Evolutionary conservation across 352 stramenopile species (phyloP).

Genomic region (Phytophthora cryptogea): DNA sequence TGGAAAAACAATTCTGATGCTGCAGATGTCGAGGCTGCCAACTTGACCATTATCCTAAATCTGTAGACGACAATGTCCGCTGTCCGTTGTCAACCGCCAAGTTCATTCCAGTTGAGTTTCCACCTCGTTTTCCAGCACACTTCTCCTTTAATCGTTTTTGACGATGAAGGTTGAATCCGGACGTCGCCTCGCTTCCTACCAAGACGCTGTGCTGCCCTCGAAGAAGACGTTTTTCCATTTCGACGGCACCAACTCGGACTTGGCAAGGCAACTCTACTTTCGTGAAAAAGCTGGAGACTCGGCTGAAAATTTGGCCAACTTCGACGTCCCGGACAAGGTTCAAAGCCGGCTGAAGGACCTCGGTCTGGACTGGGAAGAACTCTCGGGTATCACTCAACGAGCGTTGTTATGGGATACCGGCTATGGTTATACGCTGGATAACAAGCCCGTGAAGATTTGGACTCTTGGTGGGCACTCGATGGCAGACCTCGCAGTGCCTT

Average conservation of each 20-base stretch:
- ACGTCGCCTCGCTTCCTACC: neutral
- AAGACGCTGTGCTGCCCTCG: constrained; percentile 14
- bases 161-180: neutral
- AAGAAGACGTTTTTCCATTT: constrained; percentile 29
- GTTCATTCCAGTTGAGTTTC: too few species aligned
- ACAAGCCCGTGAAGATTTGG: constrained; percentile 29
- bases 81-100: too few species aligned
- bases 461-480: constrained; percentile 21
- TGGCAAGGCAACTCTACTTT: constrained; percentile 33
- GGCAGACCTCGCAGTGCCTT: constrained; percentile 24
- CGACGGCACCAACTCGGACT: constrained; percentile 38
- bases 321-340: constrained; percentile 7
- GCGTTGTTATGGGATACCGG: constrained; percentile 35
- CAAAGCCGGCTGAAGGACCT: constrained; percentile 3
- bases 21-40: too few species aligned
- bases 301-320: neutral
- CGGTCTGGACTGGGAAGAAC: constrained; percentile 12
- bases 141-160: neutral
- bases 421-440: constrained; percentile 20
- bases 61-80: too few species aligned
- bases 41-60: too few species aligned
- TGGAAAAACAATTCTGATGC: too few species aligned
- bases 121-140: too few species aligned
- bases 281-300: constrained; percentile 16
- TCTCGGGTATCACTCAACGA: constrained; percentile 28